Percentiles rank a stretch among this genome's conserved stretches.
Conservation (phyloP, 176 grass and related monocot species). For the Dactylis glomerata region DNA sequence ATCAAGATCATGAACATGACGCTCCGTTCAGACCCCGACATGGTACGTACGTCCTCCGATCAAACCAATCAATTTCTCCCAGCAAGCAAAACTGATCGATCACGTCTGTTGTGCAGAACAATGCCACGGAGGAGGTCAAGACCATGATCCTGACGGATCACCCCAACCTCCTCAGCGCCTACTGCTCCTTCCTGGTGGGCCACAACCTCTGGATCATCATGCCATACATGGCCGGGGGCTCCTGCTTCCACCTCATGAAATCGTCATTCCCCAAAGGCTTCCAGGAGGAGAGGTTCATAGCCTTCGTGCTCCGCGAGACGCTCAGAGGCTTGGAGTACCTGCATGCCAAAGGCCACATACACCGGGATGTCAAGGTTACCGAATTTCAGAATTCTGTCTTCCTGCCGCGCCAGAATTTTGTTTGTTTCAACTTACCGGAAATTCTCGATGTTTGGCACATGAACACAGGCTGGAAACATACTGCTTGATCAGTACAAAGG, state of each 20-base stretch:
- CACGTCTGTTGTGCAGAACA: constrained; percentile 39
- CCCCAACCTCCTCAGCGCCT: constrained; percentile 72
- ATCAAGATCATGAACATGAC: constrained; percentile 90
- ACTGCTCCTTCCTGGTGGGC: constrained; percentile 71
- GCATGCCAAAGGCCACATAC: constrained; percentile 84
- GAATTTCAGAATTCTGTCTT: background rate
- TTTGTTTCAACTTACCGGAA: background rate
- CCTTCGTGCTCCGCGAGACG: constrained; percentile 66
- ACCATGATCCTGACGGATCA: constrained; percentile 90
- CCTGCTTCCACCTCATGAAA: constrained; percentile 88
- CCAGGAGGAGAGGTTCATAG: constrained; percentile 64
- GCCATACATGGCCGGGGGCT: constrained; percentile 95
- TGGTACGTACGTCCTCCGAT: constrained; percentile 29
- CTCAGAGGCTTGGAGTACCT: constrained; percentile 78
- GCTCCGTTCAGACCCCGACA: constrained; percentile 50
- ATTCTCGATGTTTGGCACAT: background rate
- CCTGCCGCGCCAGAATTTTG: background rate
- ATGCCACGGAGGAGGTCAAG: constrained; percentile 73
- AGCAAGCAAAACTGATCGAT: background rate
- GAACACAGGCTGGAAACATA: constrained; percentile 83
- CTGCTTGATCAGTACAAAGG: constrained; percentile 69
- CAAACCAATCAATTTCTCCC: background rate
- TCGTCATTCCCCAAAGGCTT: constrained; percentile 76
- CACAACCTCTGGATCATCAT: constrained; percentile 74
- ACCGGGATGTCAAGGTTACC: constrained; percentile 82